phyloP scores from a whole-genome alignment of 176 grass and related monocot species.

The Zizania latifolia region DNA sequence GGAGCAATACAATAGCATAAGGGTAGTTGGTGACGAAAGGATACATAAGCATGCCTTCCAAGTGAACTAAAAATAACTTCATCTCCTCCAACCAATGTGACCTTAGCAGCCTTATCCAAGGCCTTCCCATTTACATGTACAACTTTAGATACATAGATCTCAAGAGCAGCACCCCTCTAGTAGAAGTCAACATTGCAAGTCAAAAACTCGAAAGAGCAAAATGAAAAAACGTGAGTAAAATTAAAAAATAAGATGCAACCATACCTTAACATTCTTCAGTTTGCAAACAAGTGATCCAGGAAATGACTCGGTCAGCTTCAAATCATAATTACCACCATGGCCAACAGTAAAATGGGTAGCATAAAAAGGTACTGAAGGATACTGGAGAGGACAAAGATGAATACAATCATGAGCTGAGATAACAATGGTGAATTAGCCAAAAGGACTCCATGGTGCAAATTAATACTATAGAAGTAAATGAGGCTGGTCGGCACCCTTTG shows the following conservation, averaged over 20 bases:
- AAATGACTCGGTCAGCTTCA: constrained; percentile 59
- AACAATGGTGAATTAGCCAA: neutral
- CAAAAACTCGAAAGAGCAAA: neutral
- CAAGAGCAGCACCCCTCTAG: constrained; percentile 48
- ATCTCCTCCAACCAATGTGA: constrained; percentile 72
- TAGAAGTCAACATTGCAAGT: constrained; percentile 17
- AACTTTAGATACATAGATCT: constrained; percentile 62
- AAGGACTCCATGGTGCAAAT: neutral
- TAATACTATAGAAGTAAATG: constrained; percentile 6
- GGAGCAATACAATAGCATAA: neutral
- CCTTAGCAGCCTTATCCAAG: constrained; percentile 65
- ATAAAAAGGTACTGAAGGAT: constrained; percentile 62
- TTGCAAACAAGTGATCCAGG: constrained; percentile 60
- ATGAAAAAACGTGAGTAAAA: constrained; percentile 12
- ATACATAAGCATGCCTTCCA: constrained; percentile 87
- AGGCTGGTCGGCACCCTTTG: neutral
- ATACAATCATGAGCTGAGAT: constrained; percentile 15
- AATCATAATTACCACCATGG: constrained; percentile 67
- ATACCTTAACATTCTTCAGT: constrained; percentile 81
- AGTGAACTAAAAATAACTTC: constrained; percentile 78
- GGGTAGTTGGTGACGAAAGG: constrained; percentile 31
- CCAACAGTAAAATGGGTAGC: constrained; percentile 75
- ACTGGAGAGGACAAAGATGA: constrained; percentile 48
- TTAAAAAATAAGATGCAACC: neutral
- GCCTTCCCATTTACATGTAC: constrained; percentile 88